Base-by-base conservation (phyloP, 208 protist species). In the Trypanosoma vivax region DNA sequence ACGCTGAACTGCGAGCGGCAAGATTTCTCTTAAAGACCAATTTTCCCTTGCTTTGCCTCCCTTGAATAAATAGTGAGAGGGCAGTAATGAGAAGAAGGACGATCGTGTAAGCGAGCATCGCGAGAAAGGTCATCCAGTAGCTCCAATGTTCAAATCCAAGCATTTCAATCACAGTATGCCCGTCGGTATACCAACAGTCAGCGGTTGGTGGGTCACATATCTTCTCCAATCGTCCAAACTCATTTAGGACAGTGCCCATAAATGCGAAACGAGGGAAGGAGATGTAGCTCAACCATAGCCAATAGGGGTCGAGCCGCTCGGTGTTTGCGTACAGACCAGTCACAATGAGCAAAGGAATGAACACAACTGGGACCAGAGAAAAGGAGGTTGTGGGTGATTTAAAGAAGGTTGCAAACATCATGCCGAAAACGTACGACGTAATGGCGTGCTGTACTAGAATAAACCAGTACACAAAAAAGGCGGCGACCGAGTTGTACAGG, bases 251-350 rank as follows among this genome's bases (percentile, higher is more conserved):
- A 6, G 85, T 21, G 5, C 54, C 70, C 2, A 58, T 62, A 42
- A 88, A 78, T 25, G 62, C 71, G 55, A 79, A 90, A 28, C 83
- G 75, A 7, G 79, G 65, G 43, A 87, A 85, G 31, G 78, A 87
- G 24, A 87, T 49, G 49, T 87, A 76, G 49, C 85, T 82, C 34
- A 90, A 71, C 83, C 83, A 90, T 2, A 67, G 55, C 83, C 78
- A 90, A 40, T 76, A 18, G 1, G 80, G 16, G 10, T 73, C 73
- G 18, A 90, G 65, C 31, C 56, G 73, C 21, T 77, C 65, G 13
- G 78, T 50, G 50, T 65, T 82, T 30, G 85, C 70, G 14, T 84
- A 68, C 53, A 87, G 65, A 41, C 83, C 76, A 7, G 78, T 73
- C 0, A 79, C 73, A 16, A 90, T 60, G 21, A 87, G 59, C 48